These are phyloP conservation scores for Cladosporium halotolerans DNA, from an alignment of 2,329 filamentous ascomycete species.

Conservation along the genomic window DNA sequence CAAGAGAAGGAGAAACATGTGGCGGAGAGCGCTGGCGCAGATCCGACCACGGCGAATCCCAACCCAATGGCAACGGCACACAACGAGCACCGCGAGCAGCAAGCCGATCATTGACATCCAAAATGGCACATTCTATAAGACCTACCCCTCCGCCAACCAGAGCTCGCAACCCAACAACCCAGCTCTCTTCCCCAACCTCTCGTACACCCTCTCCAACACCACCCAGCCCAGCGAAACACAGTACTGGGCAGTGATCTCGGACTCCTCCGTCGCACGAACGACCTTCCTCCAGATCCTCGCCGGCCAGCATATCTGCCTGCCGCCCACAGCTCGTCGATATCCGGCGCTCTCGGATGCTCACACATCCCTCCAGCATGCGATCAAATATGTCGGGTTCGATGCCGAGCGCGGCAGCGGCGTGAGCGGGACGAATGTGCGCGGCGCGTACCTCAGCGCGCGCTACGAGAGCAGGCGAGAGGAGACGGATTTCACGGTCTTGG, in stretches of 20 bases:
- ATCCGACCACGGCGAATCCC: background rate
- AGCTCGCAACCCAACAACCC: conserved; percentile 52
- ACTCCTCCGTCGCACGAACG: conserved; percentile 72
- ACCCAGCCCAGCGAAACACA: conserved; percentile 30
- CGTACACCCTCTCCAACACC: conserved; percentile 51
- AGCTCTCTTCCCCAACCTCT: conserved; percentile 65
- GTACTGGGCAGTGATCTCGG: conserved; percentile 80
- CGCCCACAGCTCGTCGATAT: conserved; percentile 68
- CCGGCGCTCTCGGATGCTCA: conserved; percentile 62
- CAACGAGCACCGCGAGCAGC: background rate
- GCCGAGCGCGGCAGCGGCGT: conserved; percentile 55
- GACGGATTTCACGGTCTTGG: conserved; percentile 76
- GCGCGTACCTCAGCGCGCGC: conserved; percentile 78
- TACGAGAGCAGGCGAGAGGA: conserved; percentile 85
- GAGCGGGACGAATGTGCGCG: conserved; percentile 53
- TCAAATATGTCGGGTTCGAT: conserved; percentile 88
- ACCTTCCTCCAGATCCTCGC: conserved; percentile 73
- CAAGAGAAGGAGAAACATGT: background rate
- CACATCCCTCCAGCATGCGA: conserved; percentile 58
- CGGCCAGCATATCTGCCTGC: conserved; percentile 68
- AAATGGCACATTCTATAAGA: conserved; percentile 77
- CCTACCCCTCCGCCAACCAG: conserved; percentile 53
- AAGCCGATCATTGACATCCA: conserved; percentile 53
- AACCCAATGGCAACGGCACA: background rate
- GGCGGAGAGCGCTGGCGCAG: conserved; percentile 5